Percentiles rank a stretch among this genome's conserved stretches.
Evolutionary conservation across 225 moss, liverwort and hornwort genomes (phyloP).

Genomic region (Pseudisothecium myosuroides): DNA sequence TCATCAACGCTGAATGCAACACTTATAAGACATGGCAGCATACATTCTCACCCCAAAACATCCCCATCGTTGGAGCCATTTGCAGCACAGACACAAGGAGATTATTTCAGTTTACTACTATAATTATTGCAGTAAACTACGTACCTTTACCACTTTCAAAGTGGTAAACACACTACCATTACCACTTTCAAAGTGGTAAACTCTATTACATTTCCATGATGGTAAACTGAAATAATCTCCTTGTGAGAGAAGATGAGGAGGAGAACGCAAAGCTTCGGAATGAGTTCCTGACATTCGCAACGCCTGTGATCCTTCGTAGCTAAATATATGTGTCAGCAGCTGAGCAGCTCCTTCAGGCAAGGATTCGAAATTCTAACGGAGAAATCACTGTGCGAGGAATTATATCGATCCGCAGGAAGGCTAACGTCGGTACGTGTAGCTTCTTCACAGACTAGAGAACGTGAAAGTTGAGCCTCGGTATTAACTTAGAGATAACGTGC

Average conservation of each 20-base stretch:
- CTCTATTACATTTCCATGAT: too few relatives aligned
- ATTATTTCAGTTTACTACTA: too few relatives aligned
- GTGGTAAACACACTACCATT: too few relatives aligned
- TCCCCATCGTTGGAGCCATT: neutral
- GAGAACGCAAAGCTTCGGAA: neutral
- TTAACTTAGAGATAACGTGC: neutral
- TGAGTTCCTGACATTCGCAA: neutral
- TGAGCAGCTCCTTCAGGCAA: neutral
- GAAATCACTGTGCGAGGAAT: neutral
- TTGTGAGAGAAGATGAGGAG: neutral
- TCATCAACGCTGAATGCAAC: neutral
- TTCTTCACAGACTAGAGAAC: neutral
- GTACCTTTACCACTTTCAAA: too few relatives aligned
- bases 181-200: too few relatives aligned
- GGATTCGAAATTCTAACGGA: neutral
- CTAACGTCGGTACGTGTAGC: neutral
- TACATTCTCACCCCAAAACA: neutral
- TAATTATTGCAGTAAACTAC: too few relatives aligned
- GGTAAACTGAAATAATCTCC: too few relatives aligned
- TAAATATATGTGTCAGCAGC: neutral
- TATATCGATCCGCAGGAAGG: neutral
- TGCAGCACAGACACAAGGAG: neutral
- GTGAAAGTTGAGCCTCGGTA: neutral
- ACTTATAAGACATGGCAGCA: neutral
- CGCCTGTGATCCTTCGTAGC: neutral